Evolutionary conservation across 768 basidiomycete species (phyloP), one percentile per base, ranked within the genome.

Genomic region (Naganishia kalamii): DNA sequence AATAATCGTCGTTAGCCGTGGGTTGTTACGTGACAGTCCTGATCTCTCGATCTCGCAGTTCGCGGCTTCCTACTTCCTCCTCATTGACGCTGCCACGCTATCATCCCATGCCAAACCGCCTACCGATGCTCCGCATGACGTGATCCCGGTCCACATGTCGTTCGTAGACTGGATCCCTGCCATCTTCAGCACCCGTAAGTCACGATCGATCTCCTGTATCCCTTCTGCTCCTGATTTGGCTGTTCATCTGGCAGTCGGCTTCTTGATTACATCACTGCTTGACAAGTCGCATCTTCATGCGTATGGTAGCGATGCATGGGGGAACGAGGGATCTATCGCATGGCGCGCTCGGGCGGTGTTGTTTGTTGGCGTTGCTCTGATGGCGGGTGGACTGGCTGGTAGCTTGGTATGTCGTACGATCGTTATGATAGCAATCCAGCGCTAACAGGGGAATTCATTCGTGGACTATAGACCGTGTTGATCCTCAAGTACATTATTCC

Each of bases 91-190:
- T 15, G 87, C 88, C 25, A 86, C 97, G 61, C 83, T 92, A 43
- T 96, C 92, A 11, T 85, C 88, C 3, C 90, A 94, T 71, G 90
- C 91, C 0, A 85, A 84, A 61, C 80, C 89, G 0, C 88, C 90
- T 3, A 84, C 84, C 68, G 87, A 85, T 41, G 83, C 86, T 4
- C 87, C 88, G 2, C 83, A 87, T 70, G 82, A 85, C 59, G 84
- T 85, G 0, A 81, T 85, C 1, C 87, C 87, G 10, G 85, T 88
- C 13, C 91, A 91, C 72, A 89, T 99, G 76, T 81, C 84, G 13
- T 96, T 97, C 75, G 86, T 91, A 62, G 96, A 98, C 81, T 99
- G 96, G 96, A 81, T 96, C n/a, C 92, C 94, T 0, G 94, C 93
- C 23, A 85, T 98, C 70, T 92, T 88, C 79, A 91, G 90, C 7